Conservation (phyloP, 352 stramenopile species). For the Phytophthora melonis region DNA sequence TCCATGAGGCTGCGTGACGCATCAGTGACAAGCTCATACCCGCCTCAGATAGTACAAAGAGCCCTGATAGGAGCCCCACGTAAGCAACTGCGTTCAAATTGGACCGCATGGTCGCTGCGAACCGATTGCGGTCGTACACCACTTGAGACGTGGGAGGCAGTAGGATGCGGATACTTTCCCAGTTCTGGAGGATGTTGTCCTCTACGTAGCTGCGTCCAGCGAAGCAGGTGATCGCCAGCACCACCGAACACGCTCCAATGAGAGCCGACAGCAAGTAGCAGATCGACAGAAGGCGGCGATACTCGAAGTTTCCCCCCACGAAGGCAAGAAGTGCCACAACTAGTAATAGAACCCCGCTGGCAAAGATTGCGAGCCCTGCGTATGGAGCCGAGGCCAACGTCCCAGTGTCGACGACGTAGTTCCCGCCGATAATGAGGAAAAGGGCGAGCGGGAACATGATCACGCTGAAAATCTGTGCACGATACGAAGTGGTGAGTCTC, state of each 20-base stretch:
- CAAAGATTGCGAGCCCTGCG: conserved; percentile 77
- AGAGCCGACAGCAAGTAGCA: conserved; percentile 72
- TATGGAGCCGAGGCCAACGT: conserved; percentile 72
- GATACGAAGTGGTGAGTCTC: background rate
- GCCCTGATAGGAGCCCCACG: conserved; percentile 59
- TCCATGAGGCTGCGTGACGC: conserved; percentile 60
- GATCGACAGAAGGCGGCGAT: conserved; percentile 75
- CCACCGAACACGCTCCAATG: conserved; percentile 56
- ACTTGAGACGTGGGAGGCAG: conserved; percentile 76
- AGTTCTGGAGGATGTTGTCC: conserved; percentile 63
- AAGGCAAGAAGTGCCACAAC: conserved; percentile 72
- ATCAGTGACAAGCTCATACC: conserved; percentile 63
- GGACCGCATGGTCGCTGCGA: conserved; percentile 57
- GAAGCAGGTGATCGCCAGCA: conserved; percentile 67
- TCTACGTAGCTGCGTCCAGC: conserved; percentile 58
- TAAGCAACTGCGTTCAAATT: conserved; percentile 73
- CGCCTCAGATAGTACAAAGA: conserved; percentile 67
- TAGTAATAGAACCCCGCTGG: conserved; percentile 59
- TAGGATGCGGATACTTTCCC: conserved; percentile 65
- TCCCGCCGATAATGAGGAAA: conserved; percentile 72
- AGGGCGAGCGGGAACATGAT: conserved; percentile 72
- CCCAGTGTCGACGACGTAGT: conserved; percentile 80
- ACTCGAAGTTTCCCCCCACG: conserved; percentile 79
- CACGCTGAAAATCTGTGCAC: conserved; percentile 65
- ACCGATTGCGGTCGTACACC: conserved; percentile 74